Conservation (phyloP, 139 green algal genomes). For the Dunaliella sp. region DNA sequence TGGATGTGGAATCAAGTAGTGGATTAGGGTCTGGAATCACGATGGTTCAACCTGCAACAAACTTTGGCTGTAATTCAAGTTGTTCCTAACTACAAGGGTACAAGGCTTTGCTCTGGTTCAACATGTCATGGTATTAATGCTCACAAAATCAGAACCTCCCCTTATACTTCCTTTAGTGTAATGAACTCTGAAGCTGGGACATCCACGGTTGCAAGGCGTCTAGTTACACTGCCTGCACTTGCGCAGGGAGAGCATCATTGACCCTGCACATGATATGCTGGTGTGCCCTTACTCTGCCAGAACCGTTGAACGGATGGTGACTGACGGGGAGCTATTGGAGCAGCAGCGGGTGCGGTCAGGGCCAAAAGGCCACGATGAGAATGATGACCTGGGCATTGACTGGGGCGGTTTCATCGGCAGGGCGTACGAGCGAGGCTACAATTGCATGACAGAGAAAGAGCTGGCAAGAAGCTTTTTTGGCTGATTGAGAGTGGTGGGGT, state of each 20-base stretch:
- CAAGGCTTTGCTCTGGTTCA: no score
- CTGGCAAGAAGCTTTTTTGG: neutral
- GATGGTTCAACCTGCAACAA: no score
- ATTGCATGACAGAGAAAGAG: neutral
- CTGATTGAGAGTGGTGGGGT: neutral
- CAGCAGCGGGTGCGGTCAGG: neutral
- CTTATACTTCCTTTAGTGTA: no score
- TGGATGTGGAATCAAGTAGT: no score
- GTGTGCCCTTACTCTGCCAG: conserved; percentile 15
- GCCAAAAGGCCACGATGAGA: conserved; percentile 2
- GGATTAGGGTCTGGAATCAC: no score
- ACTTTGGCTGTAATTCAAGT: no score
- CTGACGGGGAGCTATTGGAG: neutral
- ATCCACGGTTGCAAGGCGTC: no score
- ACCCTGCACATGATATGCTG: conserved; percentile 10
- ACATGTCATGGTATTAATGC: neutral
- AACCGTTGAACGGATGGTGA: conserved; percentile 15
- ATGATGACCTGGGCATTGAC: neutral
- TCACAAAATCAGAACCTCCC: no score
- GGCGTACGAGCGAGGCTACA: conserved; percentile 11
- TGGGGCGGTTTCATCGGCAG: neutral
- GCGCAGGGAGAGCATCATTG: conserved; percentile 14
- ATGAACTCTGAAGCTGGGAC: no score
- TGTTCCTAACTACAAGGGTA: no score
- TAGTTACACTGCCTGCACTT: neutral